Conservation (phyloP, 768 basidiomycete species). For the Rhizopogon salebrosus region DNA sequence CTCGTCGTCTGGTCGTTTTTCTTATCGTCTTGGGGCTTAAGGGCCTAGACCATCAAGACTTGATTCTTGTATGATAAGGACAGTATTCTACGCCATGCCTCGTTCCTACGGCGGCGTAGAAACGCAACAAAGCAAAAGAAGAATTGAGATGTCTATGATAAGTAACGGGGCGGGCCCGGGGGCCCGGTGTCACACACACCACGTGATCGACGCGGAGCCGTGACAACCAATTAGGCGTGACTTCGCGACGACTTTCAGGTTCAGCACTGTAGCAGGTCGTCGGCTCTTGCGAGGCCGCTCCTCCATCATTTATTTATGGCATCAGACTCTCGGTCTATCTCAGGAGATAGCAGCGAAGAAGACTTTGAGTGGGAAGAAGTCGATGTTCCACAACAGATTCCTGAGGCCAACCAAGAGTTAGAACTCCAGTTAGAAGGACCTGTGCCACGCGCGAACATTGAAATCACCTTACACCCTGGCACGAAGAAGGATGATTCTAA, state of each 20-base stretch:
- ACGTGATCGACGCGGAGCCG: conserved; percentile 19
- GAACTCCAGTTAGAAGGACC: conserved; percentile 22
- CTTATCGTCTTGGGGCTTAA: no score
- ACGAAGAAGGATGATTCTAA: conserved; percentile 35
- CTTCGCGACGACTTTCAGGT: conserved; percentile 2
- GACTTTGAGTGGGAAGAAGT: conserved; percentile 84
- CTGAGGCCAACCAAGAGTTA: conserved; percentile 13
- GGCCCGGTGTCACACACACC: conserved; percentile 5
- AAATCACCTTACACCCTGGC: conserved; percentile 63
- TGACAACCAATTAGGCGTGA: conserved; percentile 6
- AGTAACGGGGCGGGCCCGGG: no score
- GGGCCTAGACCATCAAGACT: no score
- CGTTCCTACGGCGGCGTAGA: no score
- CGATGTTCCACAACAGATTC: conserved; percentile 35
- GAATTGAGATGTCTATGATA: no score
- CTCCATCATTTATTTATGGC: conserved; percentile 6
- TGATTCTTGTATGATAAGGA: no score
- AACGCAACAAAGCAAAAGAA: no score
- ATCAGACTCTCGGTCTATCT: conserved; percentile 12
- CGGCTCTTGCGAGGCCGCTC: conserved; percentile 5
- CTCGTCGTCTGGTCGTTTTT: no score
- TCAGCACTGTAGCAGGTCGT: neutral
- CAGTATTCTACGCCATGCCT: no score
- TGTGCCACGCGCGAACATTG: conserved; percentile 46
- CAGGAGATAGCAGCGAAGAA: conserved; percentile 44